phyloP scores from a whole-genome alignment of 805 yeast genomes.

The Komagataella pastoris region DNA sequence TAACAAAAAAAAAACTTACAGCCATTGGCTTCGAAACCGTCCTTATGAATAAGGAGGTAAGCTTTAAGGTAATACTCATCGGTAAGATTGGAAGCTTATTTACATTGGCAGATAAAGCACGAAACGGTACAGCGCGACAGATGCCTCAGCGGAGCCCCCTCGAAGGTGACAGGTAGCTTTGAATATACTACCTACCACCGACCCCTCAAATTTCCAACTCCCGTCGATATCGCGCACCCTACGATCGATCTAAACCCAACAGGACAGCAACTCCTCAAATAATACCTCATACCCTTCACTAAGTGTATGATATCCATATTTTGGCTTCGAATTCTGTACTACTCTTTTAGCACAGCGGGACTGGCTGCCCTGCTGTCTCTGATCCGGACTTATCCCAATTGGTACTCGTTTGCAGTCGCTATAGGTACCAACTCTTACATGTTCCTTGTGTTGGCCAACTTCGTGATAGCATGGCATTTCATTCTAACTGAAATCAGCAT shows the following conservation, averaged over 20 bases:
- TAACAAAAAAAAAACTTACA: constrained; percentile 13
- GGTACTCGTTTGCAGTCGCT: background rate
- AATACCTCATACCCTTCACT: background rate
- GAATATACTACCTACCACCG: background rate
- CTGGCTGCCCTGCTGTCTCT: background rate
- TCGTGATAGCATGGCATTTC: background rate
- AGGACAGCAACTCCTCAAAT: background rate
- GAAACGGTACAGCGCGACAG: background rate
- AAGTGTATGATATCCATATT: background rate
- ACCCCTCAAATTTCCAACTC: background rate
- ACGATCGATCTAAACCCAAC: background rate
- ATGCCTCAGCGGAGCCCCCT: background rate
- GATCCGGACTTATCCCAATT: background rate
- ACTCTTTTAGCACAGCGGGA: background rate
- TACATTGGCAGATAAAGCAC: background rate
- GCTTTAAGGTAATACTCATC: constrained; percentile 69
- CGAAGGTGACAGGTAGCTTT: background rate
- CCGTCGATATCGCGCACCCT: background rate
- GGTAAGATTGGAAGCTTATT: constrained; percentile 16
- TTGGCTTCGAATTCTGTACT: background rate
- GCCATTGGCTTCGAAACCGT: constrained; percentile 77
- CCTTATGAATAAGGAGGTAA: constrained; percentile 56
- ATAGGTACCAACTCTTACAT: background rate
- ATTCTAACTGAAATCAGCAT: constrained; percentile 4
- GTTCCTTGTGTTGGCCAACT: background rate